Evolutionary conservation across 352 stramenopile genomes (phyloP).

Genomic region (Phytophthora fragariaefolia): DNA sequence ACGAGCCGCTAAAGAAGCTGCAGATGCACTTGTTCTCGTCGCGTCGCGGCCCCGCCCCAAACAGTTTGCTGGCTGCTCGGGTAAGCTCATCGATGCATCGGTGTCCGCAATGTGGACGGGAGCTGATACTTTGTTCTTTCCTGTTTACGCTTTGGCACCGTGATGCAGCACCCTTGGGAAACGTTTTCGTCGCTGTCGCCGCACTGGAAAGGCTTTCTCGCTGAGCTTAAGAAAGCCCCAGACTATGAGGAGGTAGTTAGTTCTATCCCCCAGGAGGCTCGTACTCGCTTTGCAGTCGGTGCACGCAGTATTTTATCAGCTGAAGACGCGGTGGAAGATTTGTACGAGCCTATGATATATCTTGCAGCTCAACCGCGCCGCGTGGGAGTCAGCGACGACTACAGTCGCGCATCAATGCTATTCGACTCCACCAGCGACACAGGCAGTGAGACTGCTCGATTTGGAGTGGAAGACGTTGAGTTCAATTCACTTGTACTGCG

Average conservation of each 20-base stretch:
- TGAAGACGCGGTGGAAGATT: constrained; percentile 48
- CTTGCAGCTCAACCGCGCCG: constrained; percentile 42
- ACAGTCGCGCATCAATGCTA: constrained; percentile 5
- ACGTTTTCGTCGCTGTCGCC: constrained; percentile 79
- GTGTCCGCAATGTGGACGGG: background rate
- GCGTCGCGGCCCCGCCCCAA: constrained; percentile 25
- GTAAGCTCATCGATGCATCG: constrained; percentile 30
- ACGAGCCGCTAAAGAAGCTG: constrained; percentile 61
- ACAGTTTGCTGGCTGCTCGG: constrained; percentile 47
- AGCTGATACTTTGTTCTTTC: constrained; percentile 1
- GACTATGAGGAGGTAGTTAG: constrained; percentile 57
- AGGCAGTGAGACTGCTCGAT: constrained; percentile 24
- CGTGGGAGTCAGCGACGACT: constrained; percentile 3
- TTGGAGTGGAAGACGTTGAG: constrained; percentile 78
- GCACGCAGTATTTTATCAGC: constrained; percentile 38
- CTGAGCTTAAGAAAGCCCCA: constrained; percentile 46
- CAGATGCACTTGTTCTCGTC: constrained; percentile 60
- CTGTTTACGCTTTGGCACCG: too few relatives aligned
- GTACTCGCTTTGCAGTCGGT: constrained; percentile 56
- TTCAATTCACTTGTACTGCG: constrained; percentile 83
- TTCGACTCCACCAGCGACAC: constrained; percentile 11
- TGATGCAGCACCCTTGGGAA: constrained; percentile 81
- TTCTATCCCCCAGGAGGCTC: constrained; percentile 55
- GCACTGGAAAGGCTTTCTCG: constrained; percentile 66
- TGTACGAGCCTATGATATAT: constrained; percentile 89